phyloP scores from a whole-genome alignment of 2,329 filamentous ascomycete genomes.

The Verticillium albo-atrum region DNA sequence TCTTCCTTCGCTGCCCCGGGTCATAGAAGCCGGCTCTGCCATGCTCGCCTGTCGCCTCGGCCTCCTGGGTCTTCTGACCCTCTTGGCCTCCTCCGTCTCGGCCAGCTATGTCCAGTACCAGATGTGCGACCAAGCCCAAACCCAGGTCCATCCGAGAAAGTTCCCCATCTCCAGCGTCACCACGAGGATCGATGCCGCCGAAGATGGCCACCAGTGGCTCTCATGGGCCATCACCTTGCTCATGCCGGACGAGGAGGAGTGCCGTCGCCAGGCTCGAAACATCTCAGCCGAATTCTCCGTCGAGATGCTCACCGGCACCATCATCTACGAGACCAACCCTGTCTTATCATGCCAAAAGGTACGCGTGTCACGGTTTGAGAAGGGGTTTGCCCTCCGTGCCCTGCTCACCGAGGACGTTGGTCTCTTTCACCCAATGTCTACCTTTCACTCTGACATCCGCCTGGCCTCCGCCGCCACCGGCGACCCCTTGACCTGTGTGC shows the following conservation, averaged over 20 bases:
- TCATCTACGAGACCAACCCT: not conserved
- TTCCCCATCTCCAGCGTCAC: not conserved
- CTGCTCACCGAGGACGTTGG: constrained; percentile 4
- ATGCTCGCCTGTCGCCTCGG: not conserved
- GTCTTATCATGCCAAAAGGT: not conserved
- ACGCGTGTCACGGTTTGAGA: too few relatives aligned
- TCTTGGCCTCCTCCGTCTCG: not conserved
- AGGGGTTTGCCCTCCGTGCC: not conserved
- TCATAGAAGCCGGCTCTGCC: not conserved
- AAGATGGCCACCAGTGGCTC: not conserved
- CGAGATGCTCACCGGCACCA: not conserved
- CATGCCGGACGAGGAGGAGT: not conserved
- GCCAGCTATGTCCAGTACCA: not conserved
- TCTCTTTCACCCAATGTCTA: constrained; percentile 8
- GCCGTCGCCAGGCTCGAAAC: not conserved
- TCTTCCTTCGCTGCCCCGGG: not conserved
- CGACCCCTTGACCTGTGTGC: constrained; percentile 6
- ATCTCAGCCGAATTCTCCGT: not conserved
- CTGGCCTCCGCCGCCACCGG: constrained; percentile 1
- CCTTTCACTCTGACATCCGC: constrained; percentile 8
- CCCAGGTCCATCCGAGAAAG: not conserved
- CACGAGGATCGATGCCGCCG: not conserved
- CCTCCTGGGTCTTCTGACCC: not conserved
- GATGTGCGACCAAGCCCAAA: not conserved
- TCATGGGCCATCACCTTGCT: not conserved